Evolutionary conservation across 1,284 basidiomycete species (phyloP).

Genomic region (Abortiporus biennis): DNA sequence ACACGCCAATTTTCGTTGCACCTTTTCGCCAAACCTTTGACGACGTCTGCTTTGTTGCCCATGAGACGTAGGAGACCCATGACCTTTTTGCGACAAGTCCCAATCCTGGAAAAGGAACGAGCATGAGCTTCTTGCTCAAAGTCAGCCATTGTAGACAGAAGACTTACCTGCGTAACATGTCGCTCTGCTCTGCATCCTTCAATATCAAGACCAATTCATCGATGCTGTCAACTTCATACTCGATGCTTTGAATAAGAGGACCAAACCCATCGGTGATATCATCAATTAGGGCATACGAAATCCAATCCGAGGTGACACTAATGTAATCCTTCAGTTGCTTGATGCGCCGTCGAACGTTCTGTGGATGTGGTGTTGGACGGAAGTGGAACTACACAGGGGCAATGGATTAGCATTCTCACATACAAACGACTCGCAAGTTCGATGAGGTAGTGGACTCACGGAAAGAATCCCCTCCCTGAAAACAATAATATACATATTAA

Average conservation of each 20-base stretch:
- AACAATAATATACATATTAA: slow-evolving; percentile 99
- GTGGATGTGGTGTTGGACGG: slow-evolving; percentile 93
- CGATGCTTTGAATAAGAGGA: slow-evolving; percentile 96
- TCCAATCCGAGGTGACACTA: slow-evolving; percentile 98
- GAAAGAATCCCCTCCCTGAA: slow-evolving; percentile 97
- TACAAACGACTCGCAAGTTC: not conserved
- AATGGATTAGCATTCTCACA: slow-evolving; percentile 4
- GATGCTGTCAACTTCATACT: slow-evolving; percentile 99
- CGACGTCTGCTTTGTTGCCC: slow-evolving; percentile 99
- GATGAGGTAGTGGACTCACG: slow-evolving; percentile 36
- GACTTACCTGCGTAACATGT: slow-evolving; percentile 62
- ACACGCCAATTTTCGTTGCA: slow-evolving; percentile 99
- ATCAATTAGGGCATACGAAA: slow-evolving; percentile 98
- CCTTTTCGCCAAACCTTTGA: slow-evolving; percentile 96
- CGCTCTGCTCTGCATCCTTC: slow-evolving; percentile 79
- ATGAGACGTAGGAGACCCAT: slow-evolving; percentile 95
- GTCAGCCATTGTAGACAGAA: not conserved
- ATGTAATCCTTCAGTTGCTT: slow-evolving; percentile 99
- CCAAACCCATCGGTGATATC: slow-evolving; percentile 99
- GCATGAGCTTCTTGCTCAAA: not conserved
- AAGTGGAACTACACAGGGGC: slow-evolving; percentile 82
- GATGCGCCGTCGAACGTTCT: slow-evolving; percentile 96
- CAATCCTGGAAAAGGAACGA: slow-evolving; percentile 58
- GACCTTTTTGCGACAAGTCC: slow-evolving; percentile 98
- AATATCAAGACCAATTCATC: slow-evolving; percentile 97